Evolutionary conservation across 2,329 filamentous ascomycete species (phyloP), one percentile per base, ranked within the genome.

Genomic region (Cytospora mali): DNA sequence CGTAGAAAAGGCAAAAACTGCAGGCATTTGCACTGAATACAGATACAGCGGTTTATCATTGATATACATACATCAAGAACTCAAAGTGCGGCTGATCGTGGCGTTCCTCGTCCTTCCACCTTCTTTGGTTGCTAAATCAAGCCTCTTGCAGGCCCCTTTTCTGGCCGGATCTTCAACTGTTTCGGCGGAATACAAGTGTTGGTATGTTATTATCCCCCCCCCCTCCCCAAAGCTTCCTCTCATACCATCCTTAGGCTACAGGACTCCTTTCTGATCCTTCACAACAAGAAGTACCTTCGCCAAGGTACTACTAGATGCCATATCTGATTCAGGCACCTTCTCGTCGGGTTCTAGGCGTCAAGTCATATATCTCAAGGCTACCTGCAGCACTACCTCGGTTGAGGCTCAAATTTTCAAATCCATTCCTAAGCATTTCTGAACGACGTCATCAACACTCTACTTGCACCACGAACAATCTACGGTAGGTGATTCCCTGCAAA

Each of bases 271-370:
- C 51, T 52, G 39, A 23, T 55, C 16, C 16, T 33, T 54, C 18
- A 27, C 25, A 21, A 33, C 18, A 46, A 29, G 49, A 11, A 46
- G 35, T 50, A 46, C 53, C 35, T 42, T 29, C 42, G 31, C 29
- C 33, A 61, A 49, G 48, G 23, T 42, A 29, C 42, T 35, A 39
- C 53, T 65, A 63, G 61, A 65, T 65, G 61, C 58, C 51, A 65
- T 57, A 55, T 58, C 52, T 39, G 46, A 57, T 55, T 42, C 27
- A 52, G 56, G 23, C 51, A 33, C 51, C 50, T 27, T 28, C 21
- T 62, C 31, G 28, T 54, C 64, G 25, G 42, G 28, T 46, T 51
- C 50, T 54, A 48, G 50, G 39, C 29, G 54, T 49, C 31, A 56
- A 56, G 48, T 49, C 33, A 48, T 56, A 60, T 31, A 57, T 55